phyloP scores from a whole-genome alignment of 2,329 filamentous ascomycete species.

The Fusarium luffae region DNA sequence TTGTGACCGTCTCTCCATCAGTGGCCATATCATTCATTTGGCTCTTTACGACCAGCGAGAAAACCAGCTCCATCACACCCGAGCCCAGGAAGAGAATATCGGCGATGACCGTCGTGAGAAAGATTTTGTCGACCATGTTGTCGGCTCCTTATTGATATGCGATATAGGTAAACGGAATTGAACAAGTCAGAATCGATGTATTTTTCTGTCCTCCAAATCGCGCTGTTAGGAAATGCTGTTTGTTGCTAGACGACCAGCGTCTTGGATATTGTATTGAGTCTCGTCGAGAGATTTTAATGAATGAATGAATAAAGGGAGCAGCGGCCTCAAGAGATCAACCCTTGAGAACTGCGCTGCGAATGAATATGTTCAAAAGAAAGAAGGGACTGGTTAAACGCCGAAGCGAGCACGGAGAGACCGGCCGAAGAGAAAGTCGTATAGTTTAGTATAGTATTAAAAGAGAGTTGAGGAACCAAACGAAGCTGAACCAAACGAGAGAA shows the following conservation, averaged over 20 bases:
- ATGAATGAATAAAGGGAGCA: conserved; percentile 1
- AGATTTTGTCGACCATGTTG: conserved; percentile 66
- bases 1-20: conserved; percentile 61
- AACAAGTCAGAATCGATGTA: not conserved
- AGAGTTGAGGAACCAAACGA: conserved; percentile 11
- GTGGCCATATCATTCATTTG: conserved; percentile 56
- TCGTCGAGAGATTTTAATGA: conserved; percentile 41
- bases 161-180: conserved; percentile 1
- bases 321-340: conserved; percentile 30
- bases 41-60: conserved; percentile 64
- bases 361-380: conserved; percentile 25
- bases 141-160: not conserved
- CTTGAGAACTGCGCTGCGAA: conserved; percentile 14
- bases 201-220: conserved; percentile 1
- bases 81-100: conserved; percentile 64
- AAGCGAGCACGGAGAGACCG: conserved; percentile 30
- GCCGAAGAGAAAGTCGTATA: conserved; percentile 19
- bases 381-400: conserved; percentile 18
- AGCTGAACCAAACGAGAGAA: conserved; percentile 12
- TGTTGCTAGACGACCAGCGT: conserved; percentile 44
- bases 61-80: conserved; percentile 66
- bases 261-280: conserved; percentile 34
- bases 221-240: conserved; percentile 10
- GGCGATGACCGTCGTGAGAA: conserved; percentile 59
- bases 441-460: conserved; percentile 27